A percentile compares a stretch with the other conserved stretches of the same genome.
These are phyloP conservation scores for Mycena rosella DNA, from an alignment of 768 basidiomycete genomes.

Conservation along the genomic window DNA sequence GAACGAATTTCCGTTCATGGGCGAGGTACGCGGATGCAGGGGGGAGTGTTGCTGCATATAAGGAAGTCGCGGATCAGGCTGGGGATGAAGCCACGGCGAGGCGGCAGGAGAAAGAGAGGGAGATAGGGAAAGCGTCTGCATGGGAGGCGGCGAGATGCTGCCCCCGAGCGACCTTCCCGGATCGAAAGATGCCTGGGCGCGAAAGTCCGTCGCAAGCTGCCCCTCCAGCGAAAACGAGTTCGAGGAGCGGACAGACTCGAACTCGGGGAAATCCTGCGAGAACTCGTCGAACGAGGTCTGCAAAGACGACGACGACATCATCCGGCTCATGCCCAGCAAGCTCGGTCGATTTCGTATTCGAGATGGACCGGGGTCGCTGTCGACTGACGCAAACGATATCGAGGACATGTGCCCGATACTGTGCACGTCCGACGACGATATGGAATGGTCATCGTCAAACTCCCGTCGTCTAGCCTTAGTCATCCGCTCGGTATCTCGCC, in stretches of 20 bases:
- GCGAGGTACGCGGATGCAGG: conserved; percentile 46
- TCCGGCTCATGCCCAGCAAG: conserved; percentile 76
- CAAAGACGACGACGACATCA: conserved; percentile 82
- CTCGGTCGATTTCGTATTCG: conserved; percentile 74
- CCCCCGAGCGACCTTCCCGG: conserved; percentile 68
- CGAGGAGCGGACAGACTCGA: conserved; percentile 80
- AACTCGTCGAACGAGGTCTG: conserved; percentile 83
- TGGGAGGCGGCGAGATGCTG: conserved; percentile 80
- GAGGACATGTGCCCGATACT: conserved; percentile 80
- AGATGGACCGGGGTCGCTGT: conserved; percentile 87
- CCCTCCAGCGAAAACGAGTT: conserved; percentile 84
- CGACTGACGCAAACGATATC: conserved; percentile 86
- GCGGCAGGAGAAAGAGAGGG: conserved; percentile 48
- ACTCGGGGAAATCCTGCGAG: conserved; percentile 73
- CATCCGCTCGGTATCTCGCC: conserved; percentile 70
- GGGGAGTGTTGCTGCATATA: conserved; percentile 53
- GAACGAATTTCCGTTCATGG: conserved; percentile 59
- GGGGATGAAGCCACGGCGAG: conserved; percentile 51
- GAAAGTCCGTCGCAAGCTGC: conserved; percentile 81
- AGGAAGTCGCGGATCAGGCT: conserved; percentile 37
- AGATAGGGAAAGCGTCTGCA: conserved; percentile 74
- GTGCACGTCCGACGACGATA: conserved; percentile 90
- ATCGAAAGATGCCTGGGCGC: conserved; percentile 77
- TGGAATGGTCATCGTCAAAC: conserved; percentile 91
- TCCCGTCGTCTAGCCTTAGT: conserved; percentile 86